These are phyloP conservation scores for Emergomyces orientalis DNA, from an alignment of 2,329 filamentous ascomycete species.

Conservation along the genomic window DNA sequence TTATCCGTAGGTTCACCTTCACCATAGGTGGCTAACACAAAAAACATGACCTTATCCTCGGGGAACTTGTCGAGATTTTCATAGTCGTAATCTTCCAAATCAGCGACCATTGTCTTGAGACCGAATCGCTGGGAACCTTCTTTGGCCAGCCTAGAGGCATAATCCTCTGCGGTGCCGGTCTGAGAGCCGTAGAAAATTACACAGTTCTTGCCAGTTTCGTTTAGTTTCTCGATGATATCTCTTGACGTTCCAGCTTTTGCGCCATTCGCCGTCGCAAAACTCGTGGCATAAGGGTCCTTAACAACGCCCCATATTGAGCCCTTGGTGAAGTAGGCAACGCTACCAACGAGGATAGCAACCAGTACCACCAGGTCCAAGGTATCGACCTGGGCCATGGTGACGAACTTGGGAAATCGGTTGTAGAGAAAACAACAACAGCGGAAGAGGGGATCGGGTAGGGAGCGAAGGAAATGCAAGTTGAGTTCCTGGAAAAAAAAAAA, in stretches of 20 bases:
- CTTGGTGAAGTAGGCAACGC: constrained; percentile 93
- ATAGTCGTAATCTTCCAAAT: constrained; percentile 95
- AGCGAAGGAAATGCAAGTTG: not conserved
- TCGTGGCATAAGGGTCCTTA: constrained; percentile 79
- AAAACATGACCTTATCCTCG: constrained; percentile 84
- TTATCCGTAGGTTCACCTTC: constrained; percentile 98
- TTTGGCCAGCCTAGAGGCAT: constrained; percentile 90
- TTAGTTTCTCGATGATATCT: constrained; percentile 92
- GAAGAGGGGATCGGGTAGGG: not conserved
- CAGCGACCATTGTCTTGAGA: constrained; percentile 94
- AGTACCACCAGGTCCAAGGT: constrained; percentile 93
- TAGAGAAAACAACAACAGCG: not conserved
- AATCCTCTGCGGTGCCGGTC: constrained; percentile 96
- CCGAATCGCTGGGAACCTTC: constrained; percentile 95
- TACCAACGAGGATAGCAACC: constrained; percentile 71
- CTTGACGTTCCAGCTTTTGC: constrained; percentile 74
- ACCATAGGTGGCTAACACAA: constrained; percentile 92
- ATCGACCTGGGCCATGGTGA: constrained; percentile 82
- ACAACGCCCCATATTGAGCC: constrained; percentile 83
- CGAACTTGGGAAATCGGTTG: not conserved
- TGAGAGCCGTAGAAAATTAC: constrained; percentile 98
- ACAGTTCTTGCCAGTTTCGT: constrained; percentile 92
- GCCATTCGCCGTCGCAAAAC: constrained; percentile 52
- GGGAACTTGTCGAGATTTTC: constrained; percentile 86
- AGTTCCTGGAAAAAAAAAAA: not conserved